These are phyloP conservation scores for Kingdonia uniflora DNA, from an alignment of 164 flowering plant species.

Conservation along the genomic window DNA sequence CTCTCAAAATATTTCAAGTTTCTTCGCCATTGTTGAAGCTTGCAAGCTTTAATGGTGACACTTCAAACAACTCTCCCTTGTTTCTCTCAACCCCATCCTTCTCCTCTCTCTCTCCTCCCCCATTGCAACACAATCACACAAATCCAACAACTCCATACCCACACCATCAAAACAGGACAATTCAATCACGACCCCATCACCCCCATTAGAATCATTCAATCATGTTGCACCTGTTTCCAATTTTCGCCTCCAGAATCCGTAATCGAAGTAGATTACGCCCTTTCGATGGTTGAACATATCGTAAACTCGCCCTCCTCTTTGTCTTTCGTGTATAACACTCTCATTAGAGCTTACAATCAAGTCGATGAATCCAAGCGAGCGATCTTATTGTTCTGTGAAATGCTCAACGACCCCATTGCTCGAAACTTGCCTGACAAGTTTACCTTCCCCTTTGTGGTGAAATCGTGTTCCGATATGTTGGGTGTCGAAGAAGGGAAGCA, in stretches of 20 bases:
- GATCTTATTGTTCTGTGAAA: slow-evolving; percentile 6
- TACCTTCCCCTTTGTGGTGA: slow-evolving; percentile 11
- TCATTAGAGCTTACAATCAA: slow-evolving; percentile 2
- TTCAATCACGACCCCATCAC: background rate
- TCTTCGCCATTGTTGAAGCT: too few relatives aligned
- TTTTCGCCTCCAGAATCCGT: background rate
- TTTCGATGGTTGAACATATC: background rate
- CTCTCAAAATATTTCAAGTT: too few relatives aligned
- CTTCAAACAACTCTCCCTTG: too few relatives aligned
- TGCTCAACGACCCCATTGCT: slow-evolving; percentile 4
- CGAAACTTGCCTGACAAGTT: slow-evolving; percentile 3
- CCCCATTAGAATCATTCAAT: background rate
- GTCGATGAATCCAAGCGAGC: background rate
- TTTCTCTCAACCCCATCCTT: too few relatives aligned
- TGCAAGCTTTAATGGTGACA: too few relatives aligned
- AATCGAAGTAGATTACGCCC: background rate
- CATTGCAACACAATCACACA: too few relatives aligned
- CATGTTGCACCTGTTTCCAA: background rate
- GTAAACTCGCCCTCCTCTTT: background rate
- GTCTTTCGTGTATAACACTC: slow-evolving; percentile 1
- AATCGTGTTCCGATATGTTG: slow-evolving; percentile 8
- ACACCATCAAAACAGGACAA: background rate
- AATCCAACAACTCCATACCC: background rate
- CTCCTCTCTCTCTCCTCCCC: too few relatives aligned
- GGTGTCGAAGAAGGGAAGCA: slow-evolving; percentile 8